Base-by-base conservation (phyloP, 1,284 basidiomycete species). In the Mycosarcoma mackinlayi region DNA sequence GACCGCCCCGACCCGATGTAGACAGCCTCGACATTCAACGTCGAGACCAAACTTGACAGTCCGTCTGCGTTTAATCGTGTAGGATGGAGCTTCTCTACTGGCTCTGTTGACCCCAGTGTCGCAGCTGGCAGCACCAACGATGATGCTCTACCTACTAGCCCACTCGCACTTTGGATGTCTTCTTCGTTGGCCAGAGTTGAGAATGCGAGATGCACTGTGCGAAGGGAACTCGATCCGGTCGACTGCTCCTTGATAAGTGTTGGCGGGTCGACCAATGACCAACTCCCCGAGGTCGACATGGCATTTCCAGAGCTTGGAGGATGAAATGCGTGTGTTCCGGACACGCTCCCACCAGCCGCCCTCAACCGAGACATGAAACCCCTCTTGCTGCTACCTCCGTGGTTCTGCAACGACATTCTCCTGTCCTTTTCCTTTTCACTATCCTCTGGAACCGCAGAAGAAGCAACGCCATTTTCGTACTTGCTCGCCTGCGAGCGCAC, bases 341-440 rank as follows among this genome's bases (percentile, higher is more conserved):
- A 54, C 0, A 71, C 46, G 21, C 62, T 65, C 1, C 49, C 52
- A 7, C 57, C 62, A 2, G 55, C 42, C 3, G 41, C 58, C 31
- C 68, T 40, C 18, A 71, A 33, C 4, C 55, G 37, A 3, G 68
- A 71, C 54, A 71, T 65, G 51, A 71, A 66, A 6, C 68, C 57
- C 19, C 46, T 50, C 24, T 45, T 48, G 18, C 54, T 33, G 27
- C 23, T 58, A 4, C 49, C 57, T 7, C 30, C 40, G 27, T 48
- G 28, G 2, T 65, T 51, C 21, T 24, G 62, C 21, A 61, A 33
- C 19, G 57, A 59, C 66, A 60, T 60, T 6, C 66, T 40, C n/a
- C 52, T 34, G 13, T 65, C 62, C 28, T 54, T 62, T 5, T 60
- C 58, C 7, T 21, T 40, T n/a, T 39, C 37, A 38, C 3, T 23